Conservation (phyloP, 495 filamentous ascomycete species). For the Beverwykella pulmonaria region DNA sequence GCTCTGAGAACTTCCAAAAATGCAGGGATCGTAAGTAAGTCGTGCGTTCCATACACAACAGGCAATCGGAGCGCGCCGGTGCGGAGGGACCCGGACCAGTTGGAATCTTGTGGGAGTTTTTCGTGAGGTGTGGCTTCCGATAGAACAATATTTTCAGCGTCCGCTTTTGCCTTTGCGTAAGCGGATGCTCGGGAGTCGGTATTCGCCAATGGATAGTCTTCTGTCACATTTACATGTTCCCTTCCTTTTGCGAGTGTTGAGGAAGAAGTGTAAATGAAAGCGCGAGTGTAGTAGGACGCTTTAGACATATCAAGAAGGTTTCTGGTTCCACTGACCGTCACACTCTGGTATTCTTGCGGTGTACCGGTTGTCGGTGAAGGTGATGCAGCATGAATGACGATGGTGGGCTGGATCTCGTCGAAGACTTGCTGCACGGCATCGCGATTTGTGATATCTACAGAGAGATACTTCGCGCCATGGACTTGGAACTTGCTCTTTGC, state of each 20-base stretch:
- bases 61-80: slow-evolving; percentile 11
- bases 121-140: not conserved
- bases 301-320: slow-evolving; percentile 1
- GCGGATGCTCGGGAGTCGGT: slow-evolving; percentile 9
- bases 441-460: slow-evolving; percentile 5
- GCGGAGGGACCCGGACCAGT: slow-evolving; percentile 5
- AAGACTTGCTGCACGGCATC: not conserved
- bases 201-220: slow-evolving; percentile 8
- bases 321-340: slow-evolving; percentile 4
- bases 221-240: slow-evolving; percentile 11
- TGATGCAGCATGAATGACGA: slow-evolving; percentile 20
- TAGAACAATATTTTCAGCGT: slow-evolving; percentile 10
- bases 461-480: slow-evolving; percentile 4
- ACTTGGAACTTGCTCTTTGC: slow-evolving; percentile 1
- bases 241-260: slow-evolving; percentile 4
- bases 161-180: slow-evolving; percentile 14
- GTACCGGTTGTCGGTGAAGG: slow-evolving; percentile 11
- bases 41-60: slow-evolving; percentile 6
- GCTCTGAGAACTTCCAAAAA: slow-evolving; percentile 9
- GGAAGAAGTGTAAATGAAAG: slow-evolving; percentile 20
- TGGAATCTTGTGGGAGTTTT: not conserved
- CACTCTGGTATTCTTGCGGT: slow-evolving; percentile 5
- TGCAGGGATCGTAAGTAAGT: not conserved
- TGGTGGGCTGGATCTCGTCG: slow-evolving; percentile 2
- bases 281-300: not conserved